Evolutionary conservation across 176 grass and related monocot species (phyloP).

Genomic region (Musa beccarii): DNA sequence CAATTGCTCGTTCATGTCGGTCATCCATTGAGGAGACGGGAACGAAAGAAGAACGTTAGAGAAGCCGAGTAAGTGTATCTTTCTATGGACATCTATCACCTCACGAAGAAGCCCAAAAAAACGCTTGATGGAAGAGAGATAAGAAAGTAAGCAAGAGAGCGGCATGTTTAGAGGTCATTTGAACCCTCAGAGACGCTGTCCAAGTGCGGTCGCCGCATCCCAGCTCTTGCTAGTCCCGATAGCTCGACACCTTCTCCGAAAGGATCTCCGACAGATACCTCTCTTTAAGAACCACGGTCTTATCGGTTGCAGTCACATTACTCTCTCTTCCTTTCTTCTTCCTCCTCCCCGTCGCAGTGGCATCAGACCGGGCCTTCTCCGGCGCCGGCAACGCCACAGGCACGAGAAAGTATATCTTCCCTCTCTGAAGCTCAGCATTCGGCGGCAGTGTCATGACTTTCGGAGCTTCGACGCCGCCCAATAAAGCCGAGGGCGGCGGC

Average conservation of each 20-base stretch:
- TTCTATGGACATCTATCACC: no score
- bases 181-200: constrained; percentile 81
- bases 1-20: no score
- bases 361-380: constrained; percentile 12
- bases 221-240: constrained; percentile 51
- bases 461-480: constrained; percentile 32
- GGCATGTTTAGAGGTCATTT: constrained; percentile 58
- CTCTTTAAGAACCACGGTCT: constrained; percentile 57
- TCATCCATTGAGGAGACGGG: no score
- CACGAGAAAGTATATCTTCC: constrained; percentile 91
- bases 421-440: constrained; percentile 70
- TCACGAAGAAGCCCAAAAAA: no score
- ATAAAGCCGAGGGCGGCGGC: constrained; percentile 44
- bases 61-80: no score
- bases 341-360: constrained; percentile 32
- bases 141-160: no score
- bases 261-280: constrained; percentile 90
- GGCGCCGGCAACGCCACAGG: constrained; percentile 40
- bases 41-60: no score
- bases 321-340: constrained; percentile 32
- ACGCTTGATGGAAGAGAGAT: no score
- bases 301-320: constrained; percentile 19
- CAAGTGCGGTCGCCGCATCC: constrained; percentile 80
- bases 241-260: constrained; percentile 72
- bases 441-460: constrained; percentile 66